A percentile compares a stretch with the other conserved stretches of the same genome.
Evolutionary conservation across 2,329 filamentous ascomycete genomes (phyloP).

Genomic region (Hypoxylon sp.): DNA sequence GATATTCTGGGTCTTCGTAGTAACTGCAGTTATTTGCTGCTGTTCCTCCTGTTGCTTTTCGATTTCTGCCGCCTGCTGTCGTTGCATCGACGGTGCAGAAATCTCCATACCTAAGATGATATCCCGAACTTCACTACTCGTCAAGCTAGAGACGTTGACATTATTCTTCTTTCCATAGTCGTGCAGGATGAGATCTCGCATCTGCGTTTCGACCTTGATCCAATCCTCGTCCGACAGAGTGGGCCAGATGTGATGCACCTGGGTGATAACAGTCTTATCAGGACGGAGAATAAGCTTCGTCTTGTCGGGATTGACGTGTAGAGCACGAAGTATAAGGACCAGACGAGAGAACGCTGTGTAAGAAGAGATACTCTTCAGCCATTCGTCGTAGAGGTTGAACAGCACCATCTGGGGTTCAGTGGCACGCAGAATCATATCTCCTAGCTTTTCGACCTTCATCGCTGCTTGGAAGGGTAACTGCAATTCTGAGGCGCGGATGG

Average conservation of each 20-base stretch:
- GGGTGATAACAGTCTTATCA: conserved; percentile 97
- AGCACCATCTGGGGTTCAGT: conserved; percentile 99
- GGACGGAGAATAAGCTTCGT: conserved; percentile 94
- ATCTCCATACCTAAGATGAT: conserved; percentile 99
- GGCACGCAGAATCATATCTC: conserved; percentile 97
- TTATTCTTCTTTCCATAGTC: conserved; percentile 99
- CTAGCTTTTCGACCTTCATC: conserved; percentile 99
- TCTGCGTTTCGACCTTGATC: conserved; percentile 98
- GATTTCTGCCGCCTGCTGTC: conserved; percentile 97
- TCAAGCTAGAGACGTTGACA: conserved; percentile 96
- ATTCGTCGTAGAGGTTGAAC: conserved; percentile 98
- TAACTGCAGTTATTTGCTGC: conserved; percentile 94
- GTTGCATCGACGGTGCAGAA: conserved; percentile 95
- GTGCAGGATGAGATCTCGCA: conserved; percentile 94
- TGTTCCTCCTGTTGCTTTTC: conserved; percentile 99
- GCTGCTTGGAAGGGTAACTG: conserved; percentile 98
- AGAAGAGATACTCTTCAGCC: conserved; percentile 97
- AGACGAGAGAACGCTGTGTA: conserved; percentile 98
- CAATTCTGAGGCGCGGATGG: conserved; percentile 94
- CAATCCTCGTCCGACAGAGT: conserved; percentile 93
- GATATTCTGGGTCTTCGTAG: conserved; percentile 97
- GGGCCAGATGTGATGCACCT: conserved; percentile 99
- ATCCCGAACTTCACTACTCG: conserved; percentile 94
- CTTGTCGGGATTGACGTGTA: conserved; percentile 98
- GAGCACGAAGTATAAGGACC: conserved; percentile 88